Conservation (phyloP, 2,329 filamentous ascomycete genomes). For the Aspergillus viridinutans region DNA sequence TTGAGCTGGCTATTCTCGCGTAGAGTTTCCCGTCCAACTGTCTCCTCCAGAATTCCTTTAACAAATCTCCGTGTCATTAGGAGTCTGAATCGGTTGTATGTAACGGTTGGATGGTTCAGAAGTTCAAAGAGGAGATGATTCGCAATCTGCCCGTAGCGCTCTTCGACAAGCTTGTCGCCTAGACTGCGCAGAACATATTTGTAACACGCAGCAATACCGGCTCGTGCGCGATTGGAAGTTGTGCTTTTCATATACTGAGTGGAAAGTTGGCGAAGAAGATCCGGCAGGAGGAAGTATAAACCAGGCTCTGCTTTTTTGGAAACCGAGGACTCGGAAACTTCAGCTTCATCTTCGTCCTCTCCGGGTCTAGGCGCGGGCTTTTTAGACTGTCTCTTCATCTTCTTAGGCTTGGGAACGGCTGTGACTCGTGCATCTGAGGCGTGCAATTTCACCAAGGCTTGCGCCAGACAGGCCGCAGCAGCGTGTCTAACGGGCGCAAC, state of each 20-base stretch:
- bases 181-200: constrained; percentile 72
- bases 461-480: constrained; percentile 78
- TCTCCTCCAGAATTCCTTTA: constrained; percentile 75
- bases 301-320: constrained; percentile 67
- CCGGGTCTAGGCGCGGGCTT: constrained; percentile 54
- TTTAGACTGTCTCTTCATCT: constrained; percentile 69
- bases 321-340: constrained; percentile 69
- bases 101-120: constrained; percentile 69
- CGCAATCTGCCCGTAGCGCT: constrained; percentile 75
- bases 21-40: constrained; percentile 74
- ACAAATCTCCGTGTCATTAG: constrained; percentile 81
- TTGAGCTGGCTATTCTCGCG: constrained; percentile 85
- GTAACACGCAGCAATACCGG: constrained; percentile 83
- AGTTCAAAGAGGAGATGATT: constrained; percentile 77
- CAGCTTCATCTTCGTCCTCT: constrained; percentile 70
- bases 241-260: constrained; percentile 73
- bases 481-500: constrained; percentile 75
- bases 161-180: constrained; percentile 77
- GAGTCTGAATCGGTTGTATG: constrained; percentile 81
- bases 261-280: constrained; percentile 75
- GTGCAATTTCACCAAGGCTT: constrained; percentile 77
- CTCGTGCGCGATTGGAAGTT: constrained; percentile 74
- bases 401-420: constrained; percentile 58
- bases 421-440: constrained; percentile 55
- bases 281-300: constrained; percentile 68